A percentile compares a stretch with the other conserved stretches of the same genome.
Conservation (phyloP, 2,329 filamentous ascomycete genomes). For the Aspergillus tubingensis region DNA sequence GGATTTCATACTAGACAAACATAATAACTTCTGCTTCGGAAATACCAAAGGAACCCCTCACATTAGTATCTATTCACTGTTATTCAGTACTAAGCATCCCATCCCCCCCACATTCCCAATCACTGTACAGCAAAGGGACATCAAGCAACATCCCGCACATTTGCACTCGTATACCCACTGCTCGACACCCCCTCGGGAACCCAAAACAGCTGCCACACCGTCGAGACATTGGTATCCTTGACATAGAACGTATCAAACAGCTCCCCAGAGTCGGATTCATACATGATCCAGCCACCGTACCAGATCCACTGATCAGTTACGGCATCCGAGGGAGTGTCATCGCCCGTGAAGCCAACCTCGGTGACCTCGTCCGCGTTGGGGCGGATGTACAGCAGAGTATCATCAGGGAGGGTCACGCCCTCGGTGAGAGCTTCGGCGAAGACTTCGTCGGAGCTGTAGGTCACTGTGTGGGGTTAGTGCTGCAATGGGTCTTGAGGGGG, state of each 20-base stretch:
- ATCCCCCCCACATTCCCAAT: not conserved
- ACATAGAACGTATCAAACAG: not conserved
- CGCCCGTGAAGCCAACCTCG: not conserved
- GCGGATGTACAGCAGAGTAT: not conserved
- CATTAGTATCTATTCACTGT: too few relatives aligned
- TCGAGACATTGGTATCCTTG: not conserved
- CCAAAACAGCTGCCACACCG: conserved; percentile 1
- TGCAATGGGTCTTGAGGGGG: accelerated
- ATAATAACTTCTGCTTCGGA: too few relatives aligned
- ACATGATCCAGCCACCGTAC: not conserved
- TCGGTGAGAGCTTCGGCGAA: not conserved
- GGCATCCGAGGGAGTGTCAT: not conserved
- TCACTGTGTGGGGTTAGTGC: not conserved
- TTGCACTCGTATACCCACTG: not conserved
- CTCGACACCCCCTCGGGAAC: not conserved
- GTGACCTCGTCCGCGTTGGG: not conserved
- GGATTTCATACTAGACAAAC: too few relatives aligned
- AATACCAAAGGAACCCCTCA: too few relatives aligned
- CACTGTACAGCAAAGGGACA: too few relatives aligned
- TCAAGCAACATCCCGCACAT: not conserved
- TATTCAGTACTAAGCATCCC: too few relatives aligned
- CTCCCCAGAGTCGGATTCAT: not conserved
- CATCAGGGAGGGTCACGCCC: not conserved
- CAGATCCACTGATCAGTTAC: not conserved
- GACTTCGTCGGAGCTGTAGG: not conserved